Evolutionary conservation across 495 filamentous ascomycete genomes (phyloP).

Genomic region (Hyaloscypha bicolor): DNA sequence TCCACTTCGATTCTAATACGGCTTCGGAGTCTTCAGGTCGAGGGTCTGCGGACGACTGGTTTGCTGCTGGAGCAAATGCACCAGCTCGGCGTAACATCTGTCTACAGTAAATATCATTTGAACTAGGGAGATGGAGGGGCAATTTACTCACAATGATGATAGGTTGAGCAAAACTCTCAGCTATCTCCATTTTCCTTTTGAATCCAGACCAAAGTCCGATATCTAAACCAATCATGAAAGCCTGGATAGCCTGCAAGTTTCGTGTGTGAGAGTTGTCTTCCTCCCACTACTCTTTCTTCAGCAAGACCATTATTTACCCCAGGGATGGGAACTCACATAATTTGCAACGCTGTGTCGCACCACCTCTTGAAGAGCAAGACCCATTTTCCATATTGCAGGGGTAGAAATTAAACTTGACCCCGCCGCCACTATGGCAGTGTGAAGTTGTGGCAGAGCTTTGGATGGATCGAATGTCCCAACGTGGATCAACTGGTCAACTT

Average conservation of each 20-base stretch:
- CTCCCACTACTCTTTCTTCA: constrained; percentile 45
- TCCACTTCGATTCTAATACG: constrained; percentile 59
- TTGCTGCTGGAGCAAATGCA: constrained; percentile 25
- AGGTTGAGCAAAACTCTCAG: constrained; percentile 59
- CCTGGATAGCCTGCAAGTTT: constrained; percentile 56
- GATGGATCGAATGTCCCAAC: constrained; percentile 55
- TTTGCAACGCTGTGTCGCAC: constrained; percentile 48
- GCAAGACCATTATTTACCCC: not conserved
- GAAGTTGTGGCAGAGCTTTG: constrained; percentile 54
- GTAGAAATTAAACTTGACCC: constrained; percentile 49
- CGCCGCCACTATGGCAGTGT: constrained; percentile 54
- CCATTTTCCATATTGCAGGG: constrained; percentile 56
- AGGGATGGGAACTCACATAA: constrained; percentile 21
- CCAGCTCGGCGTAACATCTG: constrained; percentile 37
- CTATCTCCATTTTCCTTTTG: constrained; percentile 68
- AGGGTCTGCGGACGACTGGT: not conserved
- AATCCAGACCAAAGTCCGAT: constrained; percentile 69
- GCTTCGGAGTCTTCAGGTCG: constrained; percentile 31
- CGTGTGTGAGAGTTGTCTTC: constrained; percentile 58
- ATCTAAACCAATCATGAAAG: constrained; percentile 57
- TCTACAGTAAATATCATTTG: not conserved
- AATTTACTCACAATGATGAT: constrained; percentile 45
- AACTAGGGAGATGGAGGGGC: not conserved
- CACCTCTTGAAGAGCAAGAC: constrained; percentile 63
- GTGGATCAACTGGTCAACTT: constrained; percentile 59